Base-by-base conservation (phyloP, 768 basidiomycete species). In the Suillus luteus region DNA sequence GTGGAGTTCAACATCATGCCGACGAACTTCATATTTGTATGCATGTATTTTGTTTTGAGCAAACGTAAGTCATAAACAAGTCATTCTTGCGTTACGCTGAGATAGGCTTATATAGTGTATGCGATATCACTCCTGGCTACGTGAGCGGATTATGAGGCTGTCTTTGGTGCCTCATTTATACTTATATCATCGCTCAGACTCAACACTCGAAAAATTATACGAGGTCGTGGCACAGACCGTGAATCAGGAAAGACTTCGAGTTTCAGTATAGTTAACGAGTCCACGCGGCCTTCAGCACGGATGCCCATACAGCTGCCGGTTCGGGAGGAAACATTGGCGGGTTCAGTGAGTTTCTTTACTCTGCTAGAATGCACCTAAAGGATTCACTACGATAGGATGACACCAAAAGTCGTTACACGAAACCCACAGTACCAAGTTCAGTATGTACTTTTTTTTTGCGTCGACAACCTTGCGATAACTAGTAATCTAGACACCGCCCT, bases 91-190 rank as follows among this genome's bases (percentile, higher is more conserved):
- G 19, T 65, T 17, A 35, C 59, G 48, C 43, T 55, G 60, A 55
- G 64, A 55, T 52, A 58, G 35, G 55, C 35, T 63, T 12, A 35
- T 55, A 38, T 62, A 87, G 86, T 88, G n/a, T 86, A 88, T 65
- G 84, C 82, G 0, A 82, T 85, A 58, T 88, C 87, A n/a, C 81
- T 87, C 73, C 76, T 89, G 70, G 86, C 88, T 44, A 86, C 88
- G 85, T 87, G 69, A 59, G 84, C 75, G 5, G 49, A 40, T 49
- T 22, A 33, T 46, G n/a, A 27, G 2, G 1, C 22, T 54, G 35
- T 19, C 27, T 24, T 12, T 24, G 27, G 17, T 22, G 31, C n/a
- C 51, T 62, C 27, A 35, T 27, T 22, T 66, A 66, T 48, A 63
- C 31, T 22, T 66, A 66, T 48, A 63, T 78, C 61, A 24, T 52